Evolutionary conservation across 2,329 filamentous ascomycete species (phyloP).

Genomic region (Neonectria ditissima): DNA sequence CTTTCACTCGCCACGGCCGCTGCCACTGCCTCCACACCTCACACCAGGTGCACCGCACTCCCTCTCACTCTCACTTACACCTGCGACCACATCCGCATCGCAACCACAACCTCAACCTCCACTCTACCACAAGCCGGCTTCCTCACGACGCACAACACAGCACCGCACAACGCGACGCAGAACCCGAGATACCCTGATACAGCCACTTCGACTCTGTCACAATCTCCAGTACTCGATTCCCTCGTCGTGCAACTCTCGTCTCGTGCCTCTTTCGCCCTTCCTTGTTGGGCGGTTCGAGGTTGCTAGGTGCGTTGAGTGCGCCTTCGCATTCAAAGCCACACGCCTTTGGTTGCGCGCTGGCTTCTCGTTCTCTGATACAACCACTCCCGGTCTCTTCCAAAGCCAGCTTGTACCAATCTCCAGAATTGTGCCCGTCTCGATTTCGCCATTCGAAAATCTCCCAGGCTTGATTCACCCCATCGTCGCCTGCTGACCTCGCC

Average conservation of each 20-base stretch:
- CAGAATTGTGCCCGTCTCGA: constrained; percentile 29
- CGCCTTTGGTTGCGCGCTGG: constrained; percentile 12
- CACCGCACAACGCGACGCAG: constrained; percentile 27
- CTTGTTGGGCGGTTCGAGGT: constrained; percentile 16
- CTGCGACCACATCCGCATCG: constrained; percentile 14
- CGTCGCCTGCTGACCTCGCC: constrained; percentile 26
- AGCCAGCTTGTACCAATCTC: constrained; percentile 25
- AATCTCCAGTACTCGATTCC: constrained; percentile 1
- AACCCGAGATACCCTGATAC: constrained; percentile 9
- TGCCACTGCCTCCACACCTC: constrained; percentile 34
- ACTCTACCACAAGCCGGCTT: constrained; percentile 19
- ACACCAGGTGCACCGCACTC: constrained; percentile 25
- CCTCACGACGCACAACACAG: constrained; percentile 27
- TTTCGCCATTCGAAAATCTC: constrained; percentile 32
- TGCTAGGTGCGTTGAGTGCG: constrained; percentile 19
- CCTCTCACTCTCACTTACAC: constrained; percentile 33
- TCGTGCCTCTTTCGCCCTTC: constrained; percentile 13
- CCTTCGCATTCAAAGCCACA: constrained; percentile 14
- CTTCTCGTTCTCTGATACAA: constrained; percentile 38
- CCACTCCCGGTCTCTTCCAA: constrained; percentile 32
- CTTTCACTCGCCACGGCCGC: neutral
- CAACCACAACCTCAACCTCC: constrained; percentile 19
- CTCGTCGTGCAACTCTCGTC: constrained; percentile 23
- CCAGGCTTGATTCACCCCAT: constrained; percentile 36
- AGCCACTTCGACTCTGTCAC: constrained; percentile 8